Conservation (phyloP, 257 asterid species). For the Plantago elongata region DNA sequence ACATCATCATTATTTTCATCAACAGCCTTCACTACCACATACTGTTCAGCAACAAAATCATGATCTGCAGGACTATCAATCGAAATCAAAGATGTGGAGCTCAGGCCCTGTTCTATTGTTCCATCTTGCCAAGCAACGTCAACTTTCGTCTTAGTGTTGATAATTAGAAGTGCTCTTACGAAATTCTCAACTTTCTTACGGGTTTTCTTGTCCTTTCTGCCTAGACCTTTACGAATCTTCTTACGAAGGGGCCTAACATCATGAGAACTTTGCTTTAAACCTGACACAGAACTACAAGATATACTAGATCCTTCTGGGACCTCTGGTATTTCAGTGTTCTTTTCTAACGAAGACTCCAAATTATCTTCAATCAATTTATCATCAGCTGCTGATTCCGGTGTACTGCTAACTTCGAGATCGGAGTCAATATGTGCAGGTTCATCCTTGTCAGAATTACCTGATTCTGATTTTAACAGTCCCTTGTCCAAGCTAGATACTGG, state of each 20-base stretch:
- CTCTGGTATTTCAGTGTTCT: slow-evolving; percentile 29
- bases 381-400: slow-evolving; percentile 40
- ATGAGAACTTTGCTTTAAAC: slow-evolving; percentile 44
- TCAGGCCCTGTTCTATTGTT: slow-evolving; percentile 46
- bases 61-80: slow-evolving; percentile 96
- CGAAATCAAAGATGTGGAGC: slow-evolving; percentile 74
- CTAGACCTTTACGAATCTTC: slow-evolving; percentile 76
- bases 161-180: slow-evolving; percentile 75
- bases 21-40: slow-evolving; percentile 89
- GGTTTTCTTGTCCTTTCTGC: slow-evolving; percentile 75
- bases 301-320: slow-evolving; percentile 34
- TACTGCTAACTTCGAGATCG: slow-evolving; percentile 48
- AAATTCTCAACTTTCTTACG: slow-evolving; percentile 78
- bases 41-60: slow-evolving; percentile 96
- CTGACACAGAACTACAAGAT: slow-evolving; percentile 43
- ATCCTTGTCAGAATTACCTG: slow-evolving; percentile 40
- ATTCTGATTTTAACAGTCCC: slow-evolving; percentile 42
- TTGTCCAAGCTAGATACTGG: slow-evolving; percentile 35
- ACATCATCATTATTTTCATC: slow-evolving; percentile 56
- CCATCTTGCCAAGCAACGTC: slow-evolving; percentile 98
- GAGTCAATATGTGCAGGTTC: slow-evolving; percentile 67
- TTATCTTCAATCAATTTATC: slow-evolving; percentile 35
- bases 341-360: slow-evolving; percentile 35
- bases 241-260: slow-evolving; percentile 78
- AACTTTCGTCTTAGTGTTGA: slow-evolving; percentile 63